phyloP scores from a whole-genome alignment of 768 basidiomycete genomes.

The Suillus luteus region DNA sequence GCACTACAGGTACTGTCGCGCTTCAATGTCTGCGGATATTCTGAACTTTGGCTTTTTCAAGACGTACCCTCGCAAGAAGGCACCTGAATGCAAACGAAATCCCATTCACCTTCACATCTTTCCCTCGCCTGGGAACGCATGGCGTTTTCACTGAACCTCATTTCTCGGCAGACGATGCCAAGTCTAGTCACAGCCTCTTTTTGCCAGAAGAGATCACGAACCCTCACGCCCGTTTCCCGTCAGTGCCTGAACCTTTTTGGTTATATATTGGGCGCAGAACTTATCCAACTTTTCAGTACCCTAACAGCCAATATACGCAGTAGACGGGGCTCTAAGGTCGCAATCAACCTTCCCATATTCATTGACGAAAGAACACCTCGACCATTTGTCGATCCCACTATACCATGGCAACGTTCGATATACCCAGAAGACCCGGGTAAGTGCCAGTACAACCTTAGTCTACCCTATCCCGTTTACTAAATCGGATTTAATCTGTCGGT shows the following conservation, averaged over 20 bases:
- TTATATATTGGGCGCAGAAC: constrained; percentile 15
- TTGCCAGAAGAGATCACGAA: constrained; percentile 96
- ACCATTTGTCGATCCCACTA: constrained; percentile 91
- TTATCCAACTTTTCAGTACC: constrained; percentile 56
- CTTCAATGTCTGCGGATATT: not conserved
- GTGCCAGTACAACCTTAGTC: constrained; percentile 19
- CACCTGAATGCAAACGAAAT: constrained; percentile 85
- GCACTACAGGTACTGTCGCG: constrained; percentile 73
- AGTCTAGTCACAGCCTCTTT: constrained; percentile 92
- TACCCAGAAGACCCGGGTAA: constrained; percentile 85
- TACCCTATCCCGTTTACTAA: constrained; percentile 10
- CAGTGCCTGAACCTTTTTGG: constrained; percentile 38
- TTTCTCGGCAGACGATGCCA: constrained; percentile 69
- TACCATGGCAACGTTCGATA: constrained; percentile 81
- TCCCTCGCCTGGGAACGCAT: constrained; percentile 85
- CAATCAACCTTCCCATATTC: constrained; percentile 92
- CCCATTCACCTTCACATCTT: constrained; percentile 93
- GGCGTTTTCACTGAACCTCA: constrained; percentile 94
- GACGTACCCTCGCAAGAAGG: constrained; percentile 81
- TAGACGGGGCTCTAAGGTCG: constrained; percentile 90
- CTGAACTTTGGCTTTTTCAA: constrained; percentile 28
- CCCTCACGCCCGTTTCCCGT: constrained; percentile 98
- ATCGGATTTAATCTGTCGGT: not conserved
- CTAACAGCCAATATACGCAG: constrained; percentile 95
- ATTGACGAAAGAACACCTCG: constrained; percentile 84